phyloP scores from a whole-genome alignment of 331 rosid genomes.

The Rosa hybrid region DNA sequence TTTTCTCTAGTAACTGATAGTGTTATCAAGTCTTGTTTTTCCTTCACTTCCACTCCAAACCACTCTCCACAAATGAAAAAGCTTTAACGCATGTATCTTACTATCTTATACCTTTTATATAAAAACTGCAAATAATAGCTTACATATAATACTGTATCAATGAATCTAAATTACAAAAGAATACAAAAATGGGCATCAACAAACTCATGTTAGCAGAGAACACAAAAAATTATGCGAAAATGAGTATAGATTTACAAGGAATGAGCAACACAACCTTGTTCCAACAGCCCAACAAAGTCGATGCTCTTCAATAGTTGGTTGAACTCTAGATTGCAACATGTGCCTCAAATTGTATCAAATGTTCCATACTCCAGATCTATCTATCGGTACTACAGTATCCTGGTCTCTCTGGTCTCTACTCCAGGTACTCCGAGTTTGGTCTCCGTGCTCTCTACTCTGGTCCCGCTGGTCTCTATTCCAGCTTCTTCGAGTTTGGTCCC shows the following conservation, averaged over 20 bases:
- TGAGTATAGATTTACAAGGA: constrained; percentile 30
- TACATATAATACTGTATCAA: constrained; percentile 22
- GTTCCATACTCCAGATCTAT: constrained; percentile 60
- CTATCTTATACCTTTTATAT: not conserved
- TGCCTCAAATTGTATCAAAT: constrained; percentile 31
- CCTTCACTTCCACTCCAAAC: not conserved
- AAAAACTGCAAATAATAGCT: constrained; percentile 18
- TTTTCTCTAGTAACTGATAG: too few species aligned
- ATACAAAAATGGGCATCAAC: constrained; percentile 24
- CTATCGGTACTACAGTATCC: constrained; percentile 38
- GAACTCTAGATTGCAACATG: not conserved
- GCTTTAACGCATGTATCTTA: not conserved
- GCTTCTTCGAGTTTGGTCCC: constrained; percentile 26
- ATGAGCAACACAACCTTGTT: constrained; percentile 19
- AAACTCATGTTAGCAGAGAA: constrained; percentile 31
- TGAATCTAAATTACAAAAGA: constrained; percentile 22
- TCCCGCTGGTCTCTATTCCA: constrained; percentile 19
- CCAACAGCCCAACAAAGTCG: not conserved
- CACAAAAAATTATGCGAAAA: constrained; percentile 1
- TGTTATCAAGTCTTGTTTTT: not conserved
- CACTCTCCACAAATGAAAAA: not conserved
- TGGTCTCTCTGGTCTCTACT: constrained; percentile 15
- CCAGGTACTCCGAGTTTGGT: constrained; percentile 21
- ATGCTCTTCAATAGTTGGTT: constrained; percentile 5
- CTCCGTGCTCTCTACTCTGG: constrained; percentile 51